Evolutionary conservation across 257 asterid species (phyloP).

Genomic region (Solanum clarkiae): DNA sequence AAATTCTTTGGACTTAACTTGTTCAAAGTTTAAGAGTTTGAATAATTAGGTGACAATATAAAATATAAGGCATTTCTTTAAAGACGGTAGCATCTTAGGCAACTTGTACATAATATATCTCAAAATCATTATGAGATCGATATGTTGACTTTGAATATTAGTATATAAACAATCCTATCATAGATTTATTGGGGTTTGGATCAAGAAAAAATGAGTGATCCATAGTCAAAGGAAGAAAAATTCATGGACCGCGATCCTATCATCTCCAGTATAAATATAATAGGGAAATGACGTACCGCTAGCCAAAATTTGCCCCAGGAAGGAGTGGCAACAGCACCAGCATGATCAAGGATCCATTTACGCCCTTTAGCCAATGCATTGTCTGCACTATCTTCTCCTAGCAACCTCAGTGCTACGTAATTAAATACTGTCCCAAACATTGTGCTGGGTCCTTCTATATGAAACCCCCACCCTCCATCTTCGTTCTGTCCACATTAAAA

Average conservation of each 20-base stretch:
- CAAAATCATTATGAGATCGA: too few relatives aligned
- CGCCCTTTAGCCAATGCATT: constrained; percentile 15
- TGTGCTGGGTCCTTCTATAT: constrained; percentile 39
- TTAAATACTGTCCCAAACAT: constrained; percentile 29
- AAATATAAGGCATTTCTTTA: neutral
- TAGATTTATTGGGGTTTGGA: too few relatives aligned
- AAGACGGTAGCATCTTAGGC: too few relatives aligned
- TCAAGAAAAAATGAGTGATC: too few relatives aligned
- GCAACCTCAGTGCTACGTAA: constrained; percentile 23
- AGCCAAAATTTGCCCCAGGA: constrained; percentile 52
- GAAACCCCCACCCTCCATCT: constrained; percentile 52
- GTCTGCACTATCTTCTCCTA: constrained; percentile 21
- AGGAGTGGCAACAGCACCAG: constrained; percentile 19
- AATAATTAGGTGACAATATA: neutral
- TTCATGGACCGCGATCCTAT: too few relatives aligned
- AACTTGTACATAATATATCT: too few relatives aligned
- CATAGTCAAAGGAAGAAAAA: too few relatives aligned
- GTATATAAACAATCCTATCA: too few relatives aligned
- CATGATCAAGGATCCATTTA: constrained; percentile 43
- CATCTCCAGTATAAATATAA: neutral
- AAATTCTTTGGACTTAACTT: neutral
- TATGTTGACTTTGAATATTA: too few relatives aligned
- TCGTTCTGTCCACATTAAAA: constrained; percentile 15
- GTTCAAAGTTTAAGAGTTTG: neutral
- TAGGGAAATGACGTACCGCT: constrained; percentile 3